Evolutionary conservation across 2,329 filamentous ascomycete species (phyloP).

Genomic region (Diaporthe vaccinii): DNA sequence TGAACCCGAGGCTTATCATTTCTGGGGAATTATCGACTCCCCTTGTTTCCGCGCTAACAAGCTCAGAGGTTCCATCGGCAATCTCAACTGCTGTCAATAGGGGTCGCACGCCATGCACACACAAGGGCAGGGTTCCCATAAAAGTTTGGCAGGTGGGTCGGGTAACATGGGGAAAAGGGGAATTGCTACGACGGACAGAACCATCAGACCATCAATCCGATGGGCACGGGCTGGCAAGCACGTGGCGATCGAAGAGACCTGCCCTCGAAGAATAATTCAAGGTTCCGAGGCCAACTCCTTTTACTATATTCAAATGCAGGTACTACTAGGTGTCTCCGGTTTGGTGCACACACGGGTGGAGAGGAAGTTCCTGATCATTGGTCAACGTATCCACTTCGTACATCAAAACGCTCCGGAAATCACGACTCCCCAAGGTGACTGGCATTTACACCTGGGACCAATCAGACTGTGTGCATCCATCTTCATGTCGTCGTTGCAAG

Average conservation of each 20-base stretch:
- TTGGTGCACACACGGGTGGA: not conserved
- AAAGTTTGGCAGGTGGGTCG: conserved; percentile 24
- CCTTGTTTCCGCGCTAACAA: conserved; percentile 6
- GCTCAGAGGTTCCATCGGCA: conserved; percentile 27
- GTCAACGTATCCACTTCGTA: not conserved
- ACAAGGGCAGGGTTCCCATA: conserved; percentile 5
- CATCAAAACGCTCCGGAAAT: not conserved
- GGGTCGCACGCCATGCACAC: conserved; percentile 1
- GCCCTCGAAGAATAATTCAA: conserved; percentile 22
- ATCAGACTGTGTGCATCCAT: not conserved
- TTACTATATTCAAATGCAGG: not conserved
- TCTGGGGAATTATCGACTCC: conserved; percentile 4
- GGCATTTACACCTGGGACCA: not conserved
- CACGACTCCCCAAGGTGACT: too few species aligned
- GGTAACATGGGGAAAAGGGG: conserved; percentile 5
- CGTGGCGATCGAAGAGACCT: conserved; percentile 21
- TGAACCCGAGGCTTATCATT: conserved; percentile 6
- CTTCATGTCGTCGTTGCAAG: not conserved
- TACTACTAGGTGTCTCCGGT: not conserved
- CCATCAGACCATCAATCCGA: not conserved
- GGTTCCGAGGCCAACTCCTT: not conserved
- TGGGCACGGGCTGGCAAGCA: conserved; percentile 13
- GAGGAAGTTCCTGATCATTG: not conserved
- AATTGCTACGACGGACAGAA: not conserved
- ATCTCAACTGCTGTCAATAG: conserved; percentile 31